These are phyloP conservation scores for Fraxinus ornus DNA, from an alignment of 305 asterid species.

Conservation along the genomic window DNA sequence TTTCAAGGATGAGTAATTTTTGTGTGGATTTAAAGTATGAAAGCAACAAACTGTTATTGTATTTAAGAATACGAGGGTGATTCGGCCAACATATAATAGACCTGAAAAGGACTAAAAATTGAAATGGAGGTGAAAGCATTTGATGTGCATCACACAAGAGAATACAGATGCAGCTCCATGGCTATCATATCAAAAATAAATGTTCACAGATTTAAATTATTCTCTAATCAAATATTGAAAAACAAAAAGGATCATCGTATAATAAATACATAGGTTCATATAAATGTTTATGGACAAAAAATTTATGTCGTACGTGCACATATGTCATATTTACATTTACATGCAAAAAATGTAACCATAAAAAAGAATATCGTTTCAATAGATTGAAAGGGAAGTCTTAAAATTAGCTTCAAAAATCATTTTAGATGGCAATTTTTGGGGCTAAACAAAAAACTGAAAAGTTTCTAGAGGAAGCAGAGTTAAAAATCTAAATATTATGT, in stretches of 20 bases:
- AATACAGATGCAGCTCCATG: conserved; percentile 16
- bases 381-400: neutral
- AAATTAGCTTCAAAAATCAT: neutral
- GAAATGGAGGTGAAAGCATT: conserved; percentile 16
- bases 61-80: conserved; percentile 13
- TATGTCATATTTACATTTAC: neutral
- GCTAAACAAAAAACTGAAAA: conserved; percentile 3
- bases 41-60: conserved; percentile 10
- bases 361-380: neutral
- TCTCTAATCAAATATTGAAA: neutral
- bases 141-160: conserved; percentile 32
- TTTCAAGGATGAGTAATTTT: neutral
- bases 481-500: neutral
- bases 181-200: conserved; percentile 32
- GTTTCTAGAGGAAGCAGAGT: conserved; percentile 14
- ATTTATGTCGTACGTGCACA: neutral
- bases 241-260: neutral
- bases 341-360: neutral
- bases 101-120: conserved; percentile 27
- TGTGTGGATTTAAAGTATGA: conserved; percentile 17
- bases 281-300: neutral
- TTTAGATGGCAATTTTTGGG: conserved; percentile 6
- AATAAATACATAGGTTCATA: neutral
- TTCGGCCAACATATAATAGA: conserved; percentile 20
- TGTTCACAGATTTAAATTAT: conserved; percentile 19